These are phyloP conservation scores for Pisolithus thermaeus DNA, from an alignment of 1,284 basidiomycete species.

Conservation along the genomic window DNA sequence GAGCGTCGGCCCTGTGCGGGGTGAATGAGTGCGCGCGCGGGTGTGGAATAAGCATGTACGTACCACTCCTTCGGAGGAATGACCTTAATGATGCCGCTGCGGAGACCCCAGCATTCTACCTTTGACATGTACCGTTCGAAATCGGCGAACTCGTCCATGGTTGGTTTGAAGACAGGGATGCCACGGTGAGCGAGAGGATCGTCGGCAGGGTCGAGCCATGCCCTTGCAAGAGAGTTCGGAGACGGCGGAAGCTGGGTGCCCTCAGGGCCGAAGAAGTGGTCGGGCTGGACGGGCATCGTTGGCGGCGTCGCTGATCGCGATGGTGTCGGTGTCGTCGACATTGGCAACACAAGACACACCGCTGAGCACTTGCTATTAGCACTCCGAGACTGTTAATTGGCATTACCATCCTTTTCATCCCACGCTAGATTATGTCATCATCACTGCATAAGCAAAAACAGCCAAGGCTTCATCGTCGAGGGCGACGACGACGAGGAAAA, in stretches of 20 bases:
- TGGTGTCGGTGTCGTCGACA: slow-evolving; percentile 28
- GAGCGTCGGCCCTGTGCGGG: slow-evolving; percentile 57
- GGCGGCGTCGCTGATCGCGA: slow-evolving; percentile 50
- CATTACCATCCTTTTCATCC: too few relatives aligned
- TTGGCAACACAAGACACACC: slow-evolving; percentile 3
- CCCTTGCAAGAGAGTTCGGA: slow-evolving; percentile 51
- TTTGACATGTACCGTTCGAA: slow-evolving; percentile 85
- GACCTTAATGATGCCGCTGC: slow-evolving; percentile 89
- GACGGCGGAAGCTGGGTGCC: slow-evolving; percentile 49
- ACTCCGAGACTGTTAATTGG: too few relatives aligned
- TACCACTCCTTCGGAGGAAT: slow-evolving; percentile 92
- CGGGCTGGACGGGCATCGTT: slow-evolving; percentile 55
- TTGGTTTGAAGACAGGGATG: slow-evolving; percentile 91
- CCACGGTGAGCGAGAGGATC: slow-evolving; percentile 83
- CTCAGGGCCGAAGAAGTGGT: slow-evolving; percentile 71
- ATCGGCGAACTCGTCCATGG: slow-evolving; percentile 82
- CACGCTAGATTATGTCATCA: too few relatives aligned
- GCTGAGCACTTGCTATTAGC: not conserved
- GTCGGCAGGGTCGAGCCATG: slow-evolving; percentile 72
- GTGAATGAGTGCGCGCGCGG: not conserved
- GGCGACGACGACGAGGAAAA: not conserved
- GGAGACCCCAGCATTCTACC: slow-evolving; percentile 83
- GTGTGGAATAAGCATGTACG: slow-evolving; percentile 25
- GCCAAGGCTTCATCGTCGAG: too few relatives aligned
- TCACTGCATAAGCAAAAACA: too few relatives aligned